phyloP scores from a whole-genome alignment of 345 rosid species.

The Gossypium herbaceum region DNA sequence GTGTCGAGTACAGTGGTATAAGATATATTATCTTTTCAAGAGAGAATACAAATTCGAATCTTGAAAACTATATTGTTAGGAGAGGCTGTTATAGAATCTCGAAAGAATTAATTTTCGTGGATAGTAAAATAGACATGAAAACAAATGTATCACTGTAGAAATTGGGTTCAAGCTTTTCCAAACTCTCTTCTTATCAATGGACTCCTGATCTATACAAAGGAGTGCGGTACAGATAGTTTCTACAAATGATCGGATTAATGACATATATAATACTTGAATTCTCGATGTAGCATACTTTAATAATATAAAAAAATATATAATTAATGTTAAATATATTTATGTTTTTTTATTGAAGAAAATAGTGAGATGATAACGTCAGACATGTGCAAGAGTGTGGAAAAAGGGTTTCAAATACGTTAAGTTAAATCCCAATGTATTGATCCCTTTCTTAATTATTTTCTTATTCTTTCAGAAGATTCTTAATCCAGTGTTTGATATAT shows the following conservation, averaged over 20 bases:
- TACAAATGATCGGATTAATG: no score
- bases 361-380: slow-evolving; percentile 34
- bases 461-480: not conserved
- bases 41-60: no score
- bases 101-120: no score
- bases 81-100: no score
- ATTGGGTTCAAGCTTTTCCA: not conserved
- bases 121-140: no score
- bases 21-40: no score
- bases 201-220: not conserved
- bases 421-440: not conserved
- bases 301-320: no score
- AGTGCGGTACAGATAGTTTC: not conserved
- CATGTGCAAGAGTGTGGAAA: slow-evolving; percentile 34
- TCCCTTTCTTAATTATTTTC: not conserved
- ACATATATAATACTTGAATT: no score
- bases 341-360: slow-evolving; percentile 12
- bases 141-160: no score
- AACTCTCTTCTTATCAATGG: not conserved
- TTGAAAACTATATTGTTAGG: no score
- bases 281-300: no score
- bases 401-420: not conserved
- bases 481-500: not conserved
- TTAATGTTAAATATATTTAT: not conserved
- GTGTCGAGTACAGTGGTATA: no score